Base-by-base conservation (phyloP, 306 rosid species). In the Dryas alaskensis region DNA sequence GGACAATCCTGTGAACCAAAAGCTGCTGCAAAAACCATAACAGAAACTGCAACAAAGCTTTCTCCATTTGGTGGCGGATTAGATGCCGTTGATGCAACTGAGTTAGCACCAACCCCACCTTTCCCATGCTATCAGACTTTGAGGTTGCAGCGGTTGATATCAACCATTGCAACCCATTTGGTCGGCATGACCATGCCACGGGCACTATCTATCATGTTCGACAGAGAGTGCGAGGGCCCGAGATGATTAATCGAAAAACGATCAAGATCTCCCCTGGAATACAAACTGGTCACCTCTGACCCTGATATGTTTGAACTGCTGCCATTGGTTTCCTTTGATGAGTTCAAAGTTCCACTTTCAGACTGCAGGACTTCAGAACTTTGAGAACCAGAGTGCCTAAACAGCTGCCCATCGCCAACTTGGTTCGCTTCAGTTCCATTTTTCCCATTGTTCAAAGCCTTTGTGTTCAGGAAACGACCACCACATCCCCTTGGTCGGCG, bases 401-500 rank as follows among this genome's bases (percentile, higher is more conserved):
- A 76, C 66, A 85, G 49, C 68, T 77, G 87, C 40, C 43, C 66
- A 48, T 72, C 72, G 10, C 82, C 81, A 39, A 47, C 59, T 76
- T 72, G 86, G 60, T 66, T 81, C 81, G 19, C 77, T 78, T 75
- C 76, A 49, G 72, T 78, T 82, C 69, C 66, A 31, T 22, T 39
- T 72, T 73, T 71, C 31, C 67, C 80, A 4, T 69, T 76, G 17
- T 53, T 82, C 74, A 25, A 5, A 49, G 1, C 70, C 83, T 55
- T 89, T 9, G 87, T 76, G 87, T 94, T 94, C 86, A 94, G 77
- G 87, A 94, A 94, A 16, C 99, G 95, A 19, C 99, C 99, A 0
- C 99, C 96, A 1, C 89, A 79, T 74, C 99, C 99, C 77, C 99
- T 86, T 67, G 97, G 96, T 55, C 99, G 89, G 31, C 98, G 88